Percentiles rank a stretch among this genome's conserved stretches.
Conservation (phyloP, 129 eudicot genomes). For the Saussurea involucrata region DNA sequence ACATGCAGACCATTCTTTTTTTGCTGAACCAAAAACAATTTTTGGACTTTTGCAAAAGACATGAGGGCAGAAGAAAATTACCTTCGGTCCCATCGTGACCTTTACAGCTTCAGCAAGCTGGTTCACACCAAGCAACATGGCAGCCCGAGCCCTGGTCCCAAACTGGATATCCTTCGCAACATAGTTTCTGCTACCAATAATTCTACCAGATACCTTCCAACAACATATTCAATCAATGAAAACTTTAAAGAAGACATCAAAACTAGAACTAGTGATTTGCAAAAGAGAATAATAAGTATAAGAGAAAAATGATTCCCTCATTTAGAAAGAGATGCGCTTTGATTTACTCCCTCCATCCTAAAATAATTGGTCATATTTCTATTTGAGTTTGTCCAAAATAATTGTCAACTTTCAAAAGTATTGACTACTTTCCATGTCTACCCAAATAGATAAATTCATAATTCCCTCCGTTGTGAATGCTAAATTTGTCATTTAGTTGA, state of each 20-base stretch:
- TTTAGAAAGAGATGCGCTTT: neutral
- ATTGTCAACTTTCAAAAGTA: neutral
- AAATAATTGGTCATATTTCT: neutral
- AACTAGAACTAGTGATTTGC: neutral
- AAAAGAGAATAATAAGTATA: neutral
- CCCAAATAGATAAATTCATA: neutral
- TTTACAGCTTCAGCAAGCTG: conserved; percentile 96
- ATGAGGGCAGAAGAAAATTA: conserved; percentile 6
- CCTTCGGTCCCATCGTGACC: conserved; percentile 99
- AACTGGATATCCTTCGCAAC: conserved; percentile 84
- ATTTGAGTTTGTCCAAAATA: neutral
- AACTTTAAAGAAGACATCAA: neutral
- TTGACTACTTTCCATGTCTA: neutral
- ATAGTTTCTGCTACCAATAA: conserved; percentile 61
- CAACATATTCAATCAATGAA: conserved; percentile 5
- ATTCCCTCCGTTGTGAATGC: neutral
- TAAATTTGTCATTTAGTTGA: neutral
- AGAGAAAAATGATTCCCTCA: too few relatives aligned
- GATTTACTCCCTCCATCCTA: neutral
- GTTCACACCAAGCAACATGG: conserved; percentile 92
- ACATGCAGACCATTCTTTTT: neutral
- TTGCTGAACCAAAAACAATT: neutral
- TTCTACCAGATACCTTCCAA: conserved; percentile 49
- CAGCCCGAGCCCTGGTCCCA: conserved; percentile 66
- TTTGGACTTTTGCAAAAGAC: neutral